phyloP scores from a whole-genome alignment of 2,329 filamentous ascomycete genomes.

The Microsporum canis region DNA sequence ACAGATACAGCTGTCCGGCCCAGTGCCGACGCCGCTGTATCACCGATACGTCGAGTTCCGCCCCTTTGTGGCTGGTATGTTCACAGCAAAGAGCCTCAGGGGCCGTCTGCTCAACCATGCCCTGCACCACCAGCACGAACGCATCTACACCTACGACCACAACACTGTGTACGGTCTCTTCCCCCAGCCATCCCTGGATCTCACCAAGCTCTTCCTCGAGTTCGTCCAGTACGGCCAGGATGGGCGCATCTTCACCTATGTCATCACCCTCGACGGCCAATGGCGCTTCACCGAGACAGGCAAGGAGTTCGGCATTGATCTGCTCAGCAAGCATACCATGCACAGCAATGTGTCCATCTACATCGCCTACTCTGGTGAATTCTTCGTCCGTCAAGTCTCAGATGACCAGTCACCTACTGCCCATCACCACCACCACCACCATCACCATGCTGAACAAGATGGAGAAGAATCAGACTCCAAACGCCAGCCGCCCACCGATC shows the following conservation, averaged over 20 bases:
- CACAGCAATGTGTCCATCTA: slow-evolving; percentile 86
- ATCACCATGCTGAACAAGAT: slow-evolving; percentile 15
- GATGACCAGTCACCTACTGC: slow-evolving; percentile 31
- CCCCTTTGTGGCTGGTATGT: slow-evolving; percentile 82
- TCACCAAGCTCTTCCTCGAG: slow-evolving; percentile 70
- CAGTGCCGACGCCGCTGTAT: slow-evolving; percentile 68
- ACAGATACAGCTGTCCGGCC: slow-evolving; percentile 76
- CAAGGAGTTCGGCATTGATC: slow-evolving; percentile 86
- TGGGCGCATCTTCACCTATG: slow-evolving; percentile 80
- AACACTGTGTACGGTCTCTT: slow-evolving; percentile 63
- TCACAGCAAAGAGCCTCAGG: slow-evolving; percentile 62
- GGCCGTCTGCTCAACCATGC: slow-evolving; percentile 73
- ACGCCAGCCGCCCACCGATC: slow-evolving; percentile 43
- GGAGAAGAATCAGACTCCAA: slow-evolving; percentile 24
- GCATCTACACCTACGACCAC: slow-evolving; percentile 79
- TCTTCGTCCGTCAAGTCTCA: slow-evolving; percentile 58
- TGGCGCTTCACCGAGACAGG: slow-evolving; percentile 91
- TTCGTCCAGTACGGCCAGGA: slow-evolving; percentile 79
- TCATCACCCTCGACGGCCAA: slow-evolving; percentile 74
- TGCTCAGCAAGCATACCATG: slow-evolving; percentile 93
- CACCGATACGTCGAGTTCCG: slow-evolving; percentile 90
- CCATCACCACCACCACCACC: not conserved
- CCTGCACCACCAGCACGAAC: slow-evolving; percentile 77
- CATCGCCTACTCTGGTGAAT: slow-evolving; percentile 85
- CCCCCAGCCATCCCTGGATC: slow-evolving; percentile 53